Conservation (phyloP, 192 early-diverging fungal genomes). For the Backusella circina region DNA sequence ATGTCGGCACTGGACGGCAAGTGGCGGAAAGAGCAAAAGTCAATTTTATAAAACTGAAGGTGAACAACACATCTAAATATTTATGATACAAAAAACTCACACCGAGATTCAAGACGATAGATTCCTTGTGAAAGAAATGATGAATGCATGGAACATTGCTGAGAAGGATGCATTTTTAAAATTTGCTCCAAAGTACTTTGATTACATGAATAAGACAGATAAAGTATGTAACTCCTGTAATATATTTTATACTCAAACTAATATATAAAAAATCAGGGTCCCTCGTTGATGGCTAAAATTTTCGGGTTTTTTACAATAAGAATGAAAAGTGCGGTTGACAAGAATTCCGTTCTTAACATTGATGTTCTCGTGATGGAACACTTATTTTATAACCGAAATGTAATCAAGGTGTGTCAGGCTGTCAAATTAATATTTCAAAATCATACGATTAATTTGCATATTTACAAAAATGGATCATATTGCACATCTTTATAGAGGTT, state of each 20-base stretch:
- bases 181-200: conserved; percentile 92
- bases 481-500: conserved; percentile 68
- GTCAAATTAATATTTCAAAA: conserved; percentile 39
- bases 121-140: conserved; percentile 85
- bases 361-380: conserved; percentile 96
- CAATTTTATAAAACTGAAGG: conserved; percentile 80
- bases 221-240: conserved; percentile 17
- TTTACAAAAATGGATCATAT: neutral
- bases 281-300: conserved; percentile 79
- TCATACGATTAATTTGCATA: conserved; percentile 11
- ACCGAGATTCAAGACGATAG: conserved; percentile 71
- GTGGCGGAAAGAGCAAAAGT: conserved; percentile 88
- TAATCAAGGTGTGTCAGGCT: conserved; percentile 51
- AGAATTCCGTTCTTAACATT: conserved; percentile 67
- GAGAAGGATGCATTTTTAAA: conserved; percentile 83
- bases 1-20: conserved; percentile 73
- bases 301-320: conserved; percentile 89
- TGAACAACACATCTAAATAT: conserved; percentile 33
- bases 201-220: conserved; percentile 67
- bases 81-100: too few species aligned
- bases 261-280: conserved; percentile 35
- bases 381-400: conserved; percentile 73
- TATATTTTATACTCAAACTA: neutral
- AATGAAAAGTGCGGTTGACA: conserved; percentile 68
- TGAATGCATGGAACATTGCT: conserved; percentile 63